Base-by-base conservation (phyloP, 768 basidiomycete species). In the Boletus vinaceobasis region DNA sequence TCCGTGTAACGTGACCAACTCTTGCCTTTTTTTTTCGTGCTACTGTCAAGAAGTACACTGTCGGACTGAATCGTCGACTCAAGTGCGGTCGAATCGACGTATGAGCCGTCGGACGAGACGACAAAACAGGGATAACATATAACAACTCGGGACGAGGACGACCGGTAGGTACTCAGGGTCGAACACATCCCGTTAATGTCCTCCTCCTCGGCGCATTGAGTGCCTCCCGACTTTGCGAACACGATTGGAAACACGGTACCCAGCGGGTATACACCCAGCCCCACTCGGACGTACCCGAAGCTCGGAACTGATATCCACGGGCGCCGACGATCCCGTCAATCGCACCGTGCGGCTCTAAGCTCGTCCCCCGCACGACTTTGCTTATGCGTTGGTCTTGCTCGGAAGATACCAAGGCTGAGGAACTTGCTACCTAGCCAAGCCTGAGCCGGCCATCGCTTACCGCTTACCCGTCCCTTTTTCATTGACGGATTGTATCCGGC, bases 41-140 rank as follows among this genome's bases (percentile, higher is more conserved):
- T 29, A 39, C 27, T 31, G 2, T 27, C 19, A 13, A 21, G 26
- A 11, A 10, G 10, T 21, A 17, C 11, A 31, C 10, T 21, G 14
- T 31, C 35, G 39, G 33, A 47, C 19, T n/a, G 55, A 35, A 44
- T 26, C n/a, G 3, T 32, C 13, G 27, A 32, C 60, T 61, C 60
- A 38, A 58, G 43, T 62, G 60, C 38, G 60, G 21, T 38, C 43
- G 2, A 14, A 37, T n/a, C 39, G 47, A 27, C 15, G 40, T 46
- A 35, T 35, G 43, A 7, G 6, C 7, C 29, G 8, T 56, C 49
- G 59, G 49, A 15, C 58, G 4, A 17, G n/a, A 27, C 15, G 43
- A 17, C n/a, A 27, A 17, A n/a, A n/a, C n/a, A n/a, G 37, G 7
- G 37, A 19, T 38, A n/a, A 37, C 35, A 37, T 7, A n/a, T 8